Percentiles rank a stretch among this genome's conserved stretches.
phyloP scores from a whole-genome alignment of 768 basidiomycete species.

The Boletus eberwhitei region DNA sequence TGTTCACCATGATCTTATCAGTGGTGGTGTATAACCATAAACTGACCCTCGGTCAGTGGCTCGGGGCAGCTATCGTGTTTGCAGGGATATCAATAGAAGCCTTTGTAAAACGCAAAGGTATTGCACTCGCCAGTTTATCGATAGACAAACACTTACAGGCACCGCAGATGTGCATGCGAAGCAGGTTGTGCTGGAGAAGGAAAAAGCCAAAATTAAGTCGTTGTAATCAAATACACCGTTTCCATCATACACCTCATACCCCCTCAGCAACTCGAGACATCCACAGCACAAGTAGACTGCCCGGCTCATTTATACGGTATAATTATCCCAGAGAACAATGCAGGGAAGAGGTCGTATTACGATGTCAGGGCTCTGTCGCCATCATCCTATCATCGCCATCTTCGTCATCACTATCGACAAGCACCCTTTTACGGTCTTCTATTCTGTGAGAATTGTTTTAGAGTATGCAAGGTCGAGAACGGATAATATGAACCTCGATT shows the following conservation, averaged over 20 bases:
- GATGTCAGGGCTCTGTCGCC: slow-evolving; percentile 27
- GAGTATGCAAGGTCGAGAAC: neutral
- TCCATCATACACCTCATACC: slow-evolving; percentile 11
- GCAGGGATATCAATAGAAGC: slow-evolving; percentile 95
- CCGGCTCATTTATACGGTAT: slow-evolving; percentile 24
- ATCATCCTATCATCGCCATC: slow-evolving; percentile 36
- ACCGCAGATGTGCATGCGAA: slow-evolving; percentile 75
- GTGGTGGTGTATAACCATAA: slow-evolving; percentile 89
- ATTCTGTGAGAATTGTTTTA: slow-evolving; percentile 23
- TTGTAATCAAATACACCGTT: slow-evolving; percentile 40
- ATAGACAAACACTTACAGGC: slow-evolving; percentile 1
- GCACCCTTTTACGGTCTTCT: slow-evolving; percentile 43
- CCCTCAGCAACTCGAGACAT: slow-evolving; percentile 7
- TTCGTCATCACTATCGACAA: slow-evolving; percentile 33
- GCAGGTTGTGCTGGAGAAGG: slow-evolving; percentile 75
- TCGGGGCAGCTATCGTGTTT: slow-evolving; percentile 89
- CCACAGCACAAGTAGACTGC: slow-evolving; percentile 14
- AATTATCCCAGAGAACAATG: slow-evolving; percentile 12
- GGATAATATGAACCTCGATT: slow-evolving; percentile 35
- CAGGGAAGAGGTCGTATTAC: neutral
- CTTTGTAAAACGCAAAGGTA: slow-evolving; percentile 84
- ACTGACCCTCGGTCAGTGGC: slow-evolving; percentile 84
- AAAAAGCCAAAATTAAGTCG: slow-evolving; percentile 78
- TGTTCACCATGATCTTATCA: slow-evolving; percentile 97
- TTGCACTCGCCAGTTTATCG: slow-evolving; percentile 16